Percentiles rank a stretch among this genome's conserved stretches.
These are phyloP conservation scores for Prorocentrum cordatum DNA, from an alignment of 169 alveolate genomes.

Conservation along the genomic window DNA sequence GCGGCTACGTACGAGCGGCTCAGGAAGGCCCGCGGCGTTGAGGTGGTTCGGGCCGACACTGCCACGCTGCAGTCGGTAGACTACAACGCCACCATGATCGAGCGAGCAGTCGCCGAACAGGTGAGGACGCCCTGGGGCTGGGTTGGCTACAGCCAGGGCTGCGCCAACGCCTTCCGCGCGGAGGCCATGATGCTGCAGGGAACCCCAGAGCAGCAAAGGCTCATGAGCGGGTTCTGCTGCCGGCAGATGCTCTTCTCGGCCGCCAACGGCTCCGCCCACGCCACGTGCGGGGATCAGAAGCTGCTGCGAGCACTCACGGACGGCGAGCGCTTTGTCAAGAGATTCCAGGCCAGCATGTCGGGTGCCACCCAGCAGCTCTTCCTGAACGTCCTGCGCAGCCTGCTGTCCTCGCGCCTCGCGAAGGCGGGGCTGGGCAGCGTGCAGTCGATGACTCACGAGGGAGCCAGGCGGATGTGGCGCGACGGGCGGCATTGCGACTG, in stretches of 20 bases:
- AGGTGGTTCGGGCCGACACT: conserved; percentile 57
- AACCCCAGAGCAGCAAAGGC: conserved; percentile 43
- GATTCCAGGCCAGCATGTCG: conserved; percentile 65
- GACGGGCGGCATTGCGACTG: conserved; percentile 47
- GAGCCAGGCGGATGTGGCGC: conserved; percentile 59
- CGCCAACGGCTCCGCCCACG: conserved; percentile 52
- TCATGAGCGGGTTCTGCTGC: conserved; percentile 35
- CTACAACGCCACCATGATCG: conserved; percentile 8
- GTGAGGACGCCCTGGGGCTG: conserved; percentile 60
- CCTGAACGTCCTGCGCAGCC: conserved; percentile 16
- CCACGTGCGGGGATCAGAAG: conserved; percentile 65
- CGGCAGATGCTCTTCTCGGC: conserved; percentile 45
- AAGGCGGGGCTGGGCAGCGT: conserved; percentile 49
- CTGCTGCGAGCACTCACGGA: conserved; percentile 53
- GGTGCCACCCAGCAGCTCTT: conserved; percentile 46
- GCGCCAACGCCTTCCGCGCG: conserved; percentile 60
- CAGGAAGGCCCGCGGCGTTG: conserved; percentile 12
- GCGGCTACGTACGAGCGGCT: conserved; percentile 36
- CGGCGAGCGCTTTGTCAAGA: conserved; percentile 61
- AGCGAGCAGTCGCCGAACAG: too few species aligned
- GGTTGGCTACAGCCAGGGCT: conserved; percentile 68
- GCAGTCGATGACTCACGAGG: conserved; percentile 37
- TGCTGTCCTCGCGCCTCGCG: conserved; percentile 20
- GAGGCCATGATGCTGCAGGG: conserved; percentile 51
- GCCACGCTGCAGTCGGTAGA: conserved; percentile 59